Evolutionary conservation across 805 yeast species (phyloP).

Genomic region (Hanseniaspora jakobsenii): DNA sequence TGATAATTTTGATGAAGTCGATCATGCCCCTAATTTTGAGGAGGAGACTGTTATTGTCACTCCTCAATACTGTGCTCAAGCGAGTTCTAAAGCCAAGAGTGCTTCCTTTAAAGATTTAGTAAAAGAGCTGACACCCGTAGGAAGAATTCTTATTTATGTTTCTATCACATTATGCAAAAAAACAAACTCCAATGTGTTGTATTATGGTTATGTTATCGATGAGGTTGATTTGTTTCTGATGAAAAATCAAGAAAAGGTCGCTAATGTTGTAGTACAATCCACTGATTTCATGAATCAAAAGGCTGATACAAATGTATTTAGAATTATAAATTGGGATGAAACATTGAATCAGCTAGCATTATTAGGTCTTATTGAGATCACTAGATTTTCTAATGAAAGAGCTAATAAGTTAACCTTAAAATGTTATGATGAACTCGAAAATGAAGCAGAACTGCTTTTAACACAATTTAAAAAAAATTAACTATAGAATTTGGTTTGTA

Average conservation of each 20-base stretch:
- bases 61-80: slow-evolving; percentile 52
- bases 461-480: too few relatives aligned
- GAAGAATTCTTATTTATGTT: slow-evolving; percentile 63
- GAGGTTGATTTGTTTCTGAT: slow-evolving; percentile 15
- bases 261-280: slow-evolving; percentile 27
- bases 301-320: slow-evolving; percentile 35
- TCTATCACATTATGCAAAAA: slow-evolving; percentile 52
- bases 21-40: slow-evolving; percentile 31
- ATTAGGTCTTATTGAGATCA: slow-evolving; percentile 62
- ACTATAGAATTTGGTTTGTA: too few relatives aligned
- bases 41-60: slow-evolving; percentile 55
- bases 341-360: slow-evolving; percentile 62
- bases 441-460: slow-evolving; percentile 49
- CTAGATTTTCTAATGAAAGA: slow-evolving; percentile 57
- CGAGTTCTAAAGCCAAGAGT: slow-evolving; percentile 64
- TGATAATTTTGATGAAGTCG: slow-evolving; percentile 14
- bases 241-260: slow-evolving; percentile 22
- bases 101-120: slow-evolving; percentile 60
- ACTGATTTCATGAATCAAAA: slow-evolving; percentile 29
- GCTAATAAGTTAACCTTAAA: slow-evolving; percentile 50
- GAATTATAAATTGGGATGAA: slow-evolving; percentile 42
- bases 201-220: neutral
- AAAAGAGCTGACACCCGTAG: slow-evolving; percentile 47
- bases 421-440: slow-evolving; percentile 3
- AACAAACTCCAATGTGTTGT: slow-evolving; percentile 52